phyloP scores from a whole-genome alignment of 306 rosid genomes.

The Gastrolobium bilobum region DNA sequence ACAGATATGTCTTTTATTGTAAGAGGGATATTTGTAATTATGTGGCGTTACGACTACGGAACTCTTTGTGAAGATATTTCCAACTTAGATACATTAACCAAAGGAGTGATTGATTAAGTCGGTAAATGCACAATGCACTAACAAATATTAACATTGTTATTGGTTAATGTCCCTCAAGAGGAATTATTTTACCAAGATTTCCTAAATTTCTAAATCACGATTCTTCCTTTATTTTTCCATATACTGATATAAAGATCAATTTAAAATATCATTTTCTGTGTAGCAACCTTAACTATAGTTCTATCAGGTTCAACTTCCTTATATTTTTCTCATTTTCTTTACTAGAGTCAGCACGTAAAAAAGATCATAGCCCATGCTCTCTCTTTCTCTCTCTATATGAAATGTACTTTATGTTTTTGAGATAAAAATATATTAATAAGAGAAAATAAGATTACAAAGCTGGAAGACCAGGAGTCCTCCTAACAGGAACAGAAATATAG shows the following conservation, averaged over 20 bases:
- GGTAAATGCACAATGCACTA: not conserved
- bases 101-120: constrained; percentile 24
- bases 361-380: not conserved
- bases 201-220: not conserved
- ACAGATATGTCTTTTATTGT: not conserved
- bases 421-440: not conserved
- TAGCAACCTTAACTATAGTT: not conserved
- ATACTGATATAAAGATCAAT: not conserved
- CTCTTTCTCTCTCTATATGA: not conserved
- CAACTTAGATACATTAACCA: constrained; percentile 22
- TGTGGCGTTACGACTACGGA: constrained; percentile 10
- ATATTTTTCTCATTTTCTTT: not conserved
- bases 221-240: not conserved
- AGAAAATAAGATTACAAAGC: constrained; percentile 12
- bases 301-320: constrained; percentile 20
- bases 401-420: not conserved
- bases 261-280: not conserved
- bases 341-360: not conserved
- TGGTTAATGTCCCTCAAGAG: not conserved
- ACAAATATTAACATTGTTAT: constrained; percentile 5
- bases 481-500: not conserved
- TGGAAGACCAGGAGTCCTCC: constrained; percentile 1
- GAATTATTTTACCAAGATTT: constrained; percentile 7
- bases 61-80: constrained; percentile 18
- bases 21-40: constrained; percentile 1